Evolutionary conservation across 1,139 yeast genomes (phyloP), one percentile per base, ranked within the genome.

Genomic region (Scheffersomyces lignicola): DNA sequence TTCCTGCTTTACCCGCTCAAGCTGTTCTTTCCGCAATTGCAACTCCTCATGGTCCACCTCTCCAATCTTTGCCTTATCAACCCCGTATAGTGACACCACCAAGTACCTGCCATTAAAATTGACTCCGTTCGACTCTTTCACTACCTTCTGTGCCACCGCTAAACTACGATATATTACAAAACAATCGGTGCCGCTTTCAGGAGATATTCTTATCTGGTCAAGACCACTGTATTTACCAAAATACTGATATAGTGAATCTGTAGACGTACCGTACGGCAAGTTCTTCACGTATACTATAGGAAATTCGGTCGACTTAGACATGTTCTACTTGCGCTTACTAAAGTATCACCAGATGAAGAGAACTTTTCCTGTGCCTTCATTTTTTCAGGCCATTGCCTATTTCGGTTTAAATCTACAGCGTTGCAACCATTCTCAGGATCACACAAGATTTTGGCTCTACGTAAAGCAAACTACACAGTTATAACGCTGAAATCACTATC

Each of bases 101-200:
- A 81, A 52, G 49, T 80, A 81, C 38, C 87, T 50, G 7, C 80
- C 81, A 36, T 75, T 71, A 44, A 75, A 76, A 48, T 80, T 80
- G 45, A 74, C 74, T 0, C 88, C 88, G 33, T 77, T 76, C 35
- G 80, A 55, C 41, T 76, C 79, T 15, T 64, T 72, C 18, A 71
- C 62, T 2, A 85, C 85, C 17, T 57, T 56, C 15, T 57, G 54
- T 6, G 86, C 83, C 43, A 69, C 69, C 21, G 57, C 55, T 17
- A 72, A 41, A 35, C 73, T 72, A 38, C 69, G 73, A 51, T 73
- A 81, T 3, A 80, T 70, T n/a, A 80, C 72, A 36, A 72, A 68
- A 13, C 83, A 80, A 3, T 80, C 73, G 12, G 27, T 38, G 36
- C 23, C 39, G 32, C 5, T 34, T 14, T 58, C 65, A 15, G 39